phyloP scores from a whole-genome alignment of 2,329 filamentous ascomycete species.

The Fusarium xylarioides region DNA sequence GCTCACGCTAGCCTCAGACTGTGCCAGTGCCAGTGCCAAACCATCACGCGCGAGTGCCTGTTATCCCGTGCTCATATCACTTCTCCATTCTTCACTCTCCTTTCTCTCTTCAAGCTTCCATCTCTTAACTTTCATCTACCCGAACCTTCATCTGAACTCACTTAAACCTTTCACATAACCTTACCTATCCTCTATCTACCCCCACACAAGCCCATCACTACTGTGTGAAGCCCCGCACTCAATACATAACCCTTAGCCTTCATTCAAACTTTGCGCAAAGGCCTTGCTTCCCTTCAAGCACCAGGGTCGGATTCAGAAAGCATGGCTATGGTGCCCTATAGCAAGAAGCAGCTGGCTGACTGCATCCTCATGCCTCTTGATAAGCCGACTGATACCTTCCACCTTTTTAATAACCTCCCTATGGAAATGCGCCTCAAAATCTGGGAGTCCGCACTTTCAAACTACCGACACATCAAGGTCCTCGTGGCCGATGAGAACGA shows the following conservation, averaged over 20 bases:
- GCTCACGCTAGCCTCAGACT: not conserved
- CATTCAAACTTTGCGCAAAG: not conserved
- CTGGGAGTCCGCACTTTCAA: not conserved
- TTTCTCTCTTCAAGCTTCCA: not conserved
- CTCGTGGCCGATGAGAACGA: not conserved
- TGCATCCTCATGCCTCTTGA: not conserved
- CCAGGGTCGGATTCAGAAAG: not conserved
- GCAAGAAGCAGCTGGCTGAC: not conserved
- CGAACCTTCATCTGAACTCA: no score
- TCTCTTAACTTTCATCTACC: not conserved
- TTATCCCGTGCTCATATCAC: no score
- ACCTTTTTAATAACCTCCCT: not conserved
- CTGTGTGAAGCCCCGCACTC: accelerated
- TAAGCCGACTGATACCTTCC: accelerated
- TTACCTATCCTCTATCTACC: not conserved
- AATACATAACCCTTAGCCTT: not conserved
- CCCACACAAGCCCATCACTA: not conserved
- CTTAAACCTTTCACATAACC: not conserved
- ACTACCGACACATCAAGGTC: not conserved
- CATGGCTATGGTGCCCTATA: not conserved
- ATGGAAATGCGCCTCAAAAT: not conserved
- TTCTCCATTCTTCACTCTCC: accelerated
- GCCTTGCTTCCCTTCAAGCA: not conserved
- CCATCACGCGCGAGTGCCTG: not conserved
- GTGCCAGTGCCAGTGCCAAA: not conserved